phyloP scores from a whole-genome alignment of 176 grass and related monocot species.

The Aegilops tauschii region DNA sequence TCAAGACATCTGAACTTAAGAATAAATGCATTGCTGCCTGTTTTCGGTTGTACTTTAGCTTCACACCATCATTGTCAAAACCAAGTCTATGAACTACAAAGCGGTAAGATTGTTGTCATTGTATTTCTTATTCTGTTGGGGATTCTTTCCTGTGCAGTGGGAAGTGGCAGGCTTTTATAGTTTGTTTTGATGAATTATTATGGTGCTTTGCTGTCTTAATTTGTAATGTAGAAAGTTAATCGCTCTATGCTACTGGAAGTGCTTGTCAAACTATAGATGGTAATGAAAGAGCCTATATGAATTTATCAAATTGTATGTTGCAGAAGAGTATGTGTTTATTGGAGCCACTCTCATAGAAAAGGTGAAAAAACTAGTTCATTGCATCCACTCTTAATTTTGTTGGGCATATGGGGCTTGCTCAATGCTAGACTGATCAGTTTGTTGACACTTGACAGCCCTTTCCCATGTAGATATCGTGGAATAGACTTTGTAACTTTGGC shows the following conservation, averaged over 20 bases:
- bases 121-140: background rate
- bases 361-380: too few relatives aligned
- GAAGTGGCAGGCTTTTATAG: too few relatives aligned
- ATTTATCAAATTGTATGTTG: too few relatives aligned
- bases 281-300: background rate
- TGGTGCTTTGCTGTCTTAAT: background rate
- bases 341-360: too few relatives aligned
- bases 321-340: too few relatives aligned
- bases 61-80: background rate
- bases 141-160: too few relatives aligned
- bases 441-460: too few relatives aligned
- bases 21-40: background rate
- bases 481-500: too few relatives aligned
- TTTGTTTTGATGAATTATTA: background rate
- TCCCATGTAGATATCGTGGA: too few relatives aligned
- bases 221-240: background rate
- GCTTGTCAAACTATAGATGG: background rate
- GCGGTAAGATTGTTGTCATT: background rate
- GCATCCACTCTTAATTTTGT: background rate
- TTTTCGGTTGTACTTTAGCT: background rate
- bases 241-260: background rate
- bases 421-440: too few relatives aligned
- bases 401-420: too few relatives aligned
- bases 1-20: background rate
- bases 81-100: constrained; percentile 10